A percentile compares a stretch with the other conserved stretches of the same genome.
phyloP scores from a whole-genome alignment of 176 grass and related monocot genomes.

The Oryza australiensis region DNA sequence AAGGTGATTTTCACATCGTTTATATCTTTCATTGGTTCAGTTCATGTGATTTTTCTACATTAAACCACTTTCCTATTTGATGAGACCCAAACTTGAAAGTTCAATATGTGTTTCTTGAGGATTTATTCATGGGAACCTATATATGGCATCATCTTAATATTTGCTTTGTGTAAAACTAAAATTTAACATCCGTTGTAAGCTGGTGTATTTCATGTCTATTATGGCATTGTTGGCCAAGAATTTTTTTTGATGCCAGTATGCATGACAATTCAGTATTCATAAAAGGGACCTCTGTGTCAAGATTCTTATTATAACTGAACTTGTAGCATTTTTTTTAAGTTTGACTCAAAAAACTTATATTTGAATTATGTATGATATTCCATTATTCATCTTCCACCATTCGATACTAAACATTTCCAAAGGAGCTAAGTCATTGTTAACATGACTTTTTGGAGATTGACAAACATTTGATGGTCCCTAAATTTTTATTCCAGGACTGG shows the following conservation, averaged over 20 bases:
- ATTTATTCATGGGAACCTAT: background rate
- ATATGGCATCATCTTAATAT: background rate
- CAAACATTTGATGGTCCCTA: slow-evolving; percentile 21
- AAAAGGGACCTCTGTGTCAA: background rate
- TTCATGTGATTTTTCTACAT: background rate
- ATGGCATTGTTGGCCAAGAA: background rate
- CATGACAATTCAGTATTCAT: background rate
- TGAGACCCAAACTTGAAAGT: background rate
- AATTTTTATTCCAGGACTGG: slow-evolving; percentile 63
- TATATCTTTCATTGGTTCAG: background rate
- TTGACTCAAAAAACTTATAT: background rate
- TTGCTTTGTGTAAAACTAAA: background rate
- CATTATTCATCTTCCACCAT: background rate
- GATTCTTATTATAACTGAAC: background rate
- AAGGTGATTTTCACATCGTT: slow-evolving; percentile 50
- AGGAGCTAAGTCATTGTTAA: background rate
- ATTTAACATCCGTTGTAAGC: background rate
- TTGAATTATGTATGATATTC: slow-evolving; percentile 2
- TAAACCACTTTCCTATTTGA: background rate
- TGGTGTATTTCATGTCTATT: background rate
- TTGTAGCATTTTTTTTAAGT: background rate
- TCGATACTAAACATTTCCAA: background rate
- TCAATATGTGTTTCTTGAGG: background rate
- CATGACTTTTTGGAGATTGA: background rate
- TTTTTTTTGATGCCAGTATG: background rate